Conservation (phyloP, 208 protist species). For the Leishmania gerbilli region DNA sequence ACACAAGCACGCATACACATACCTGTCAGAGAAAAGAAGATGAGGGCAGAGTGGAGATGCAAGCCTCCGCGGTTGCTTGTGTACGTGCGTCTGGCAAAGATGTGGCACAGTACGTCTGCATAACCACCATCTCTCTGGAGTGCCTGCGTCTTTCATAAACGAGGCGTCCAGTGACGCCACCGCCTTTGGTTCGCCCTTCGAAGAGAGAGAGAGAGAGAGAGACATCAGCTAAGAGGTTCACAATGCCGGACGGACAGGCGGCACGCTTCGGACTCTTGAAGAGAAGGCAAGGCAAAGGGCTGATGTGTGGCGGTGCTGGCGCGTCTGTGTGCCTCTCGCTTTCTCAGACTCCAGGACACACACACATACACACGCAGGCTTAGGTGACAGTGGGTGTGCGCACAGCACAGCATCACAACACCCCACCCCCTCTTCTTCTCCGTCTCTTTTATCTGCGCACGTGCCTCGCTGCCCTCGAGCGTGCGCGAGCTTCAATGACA, state of each 20-base stretch:
- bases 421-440: background rate
- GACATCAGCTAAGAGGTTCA: background rate
- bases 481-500: background rate
- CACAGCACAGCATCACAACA: background rate
- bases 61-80: background rate
- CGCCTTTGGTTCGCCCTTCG: background rate
- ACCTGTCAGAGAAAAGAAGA: too few species aligned
- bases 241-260: background rate
- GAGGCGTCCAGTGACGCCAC: background rate
- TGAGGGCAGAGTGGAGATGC: background rate
- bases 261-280: background rate
- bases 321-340: background rate
- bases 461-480: background rate
- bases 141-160: background rate
- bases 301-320: background rate
- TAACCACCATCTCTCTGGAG: background rate
- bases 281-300: background rate
- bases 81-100: background rate
- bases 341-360: background rate
- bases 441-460: background rate
- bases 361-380: constrained; percentile 1
- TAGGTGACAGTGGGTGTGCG: background rate
- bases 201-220: background rate
- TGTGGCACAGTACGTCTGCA: background rate
- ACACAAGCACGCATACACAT: background rate